Evolutionary conservation across 2,329 filamentous ascomycete genomes (phyloP), one percentile per base, ranked within the genome.

Genomic region (Drechslerella coelobrocha): DNA sequence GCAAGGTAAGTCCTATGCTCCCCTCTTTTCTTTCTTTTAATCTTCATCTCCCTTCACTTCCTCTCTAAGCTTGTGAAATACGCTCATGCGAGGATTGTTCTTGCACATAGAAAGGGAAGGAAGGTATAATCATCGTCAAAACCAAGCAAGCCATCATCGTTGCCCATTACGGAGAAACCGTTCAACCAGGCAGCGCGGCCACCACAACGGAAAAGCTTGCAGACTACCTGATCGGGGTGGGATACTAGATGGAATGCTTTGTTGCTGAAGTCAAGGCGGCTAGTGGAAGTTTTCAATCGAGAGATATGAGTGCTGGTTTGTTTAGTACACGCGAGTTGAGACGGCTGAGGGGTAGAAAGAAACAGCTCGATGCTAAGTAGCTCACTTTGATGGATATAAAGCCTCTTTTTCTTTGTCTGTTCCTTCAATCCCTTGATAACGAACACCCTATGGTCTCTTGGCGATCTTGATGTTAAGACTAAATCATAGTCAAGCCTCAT

Each of bases 111-210:
- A 73, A 90, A 88, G 91, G 90, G 76, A 90, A 88, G 79, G 86
- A 88, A 78, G 94, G 94, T 74, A 81, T 96, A 77, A 84, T 89
- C 78, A 86, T 94, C 76, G 88, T 88, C 81, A 96, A 95, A 84
- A 95, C 93, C 77, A 88, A 84, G 77, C 89, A 95, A 81, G 91
- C 92, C 75, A 88, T 97, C 79, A 86, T 99, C 78, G 82, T 99
- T 79, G 89, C 87, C 75, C 91, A 96, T 83, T 91, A 97, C 84
- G 84, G 83, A 75, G 91, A 96, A 79, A 79, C 79, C 73, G 82
- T 88, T 75, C 84, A 89, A 79, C 90, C 89, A 56, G 88, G 90
- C 78, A 88, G 89, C 79, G 88, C 91, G 73, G 88, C 88, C 76
- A 85, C 85, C 78, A 90, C 89, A 53, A 29, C 55, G 2, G 90